Evolutionary conservation across 768 basidiomycete species (phyloP), one percentile per base, ranked within the genome.

Genomic region (Albatrellus ellisii): DNA sequence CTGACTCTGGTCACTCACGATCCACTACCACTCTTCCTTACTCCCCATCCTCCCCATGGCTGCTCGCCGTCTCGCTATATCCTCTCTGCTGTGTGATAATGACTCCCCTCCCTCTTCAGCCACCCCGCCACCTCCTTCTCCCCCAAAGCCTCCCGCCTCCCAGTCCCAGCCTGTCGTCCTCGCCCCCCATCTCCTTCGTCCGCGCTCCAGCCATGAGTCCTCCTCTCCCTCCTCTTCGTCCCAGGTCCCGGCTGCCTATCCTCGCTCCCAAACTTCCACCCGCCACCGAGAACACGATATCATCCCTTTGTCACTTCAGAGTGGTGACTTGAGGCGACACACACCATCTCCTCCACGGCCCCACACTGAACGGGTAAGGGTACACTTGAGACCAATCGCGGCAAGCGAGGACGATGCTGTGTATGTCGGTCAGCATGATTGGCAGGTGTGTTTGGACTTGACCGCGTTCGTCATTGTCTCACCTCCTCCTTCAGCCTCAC

Each of bases 11-110:
- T n/a, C n/a, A n/a, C n/a, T n/a, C 25, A 37, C 48, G 26, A 24
- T 41, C 35, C 11, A 36, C 42, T 20, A 5, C 14, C 10, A 10
- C 38, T n/a, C 22, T 25, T n/a, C 12, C 25, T 11, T 33, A 22
- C 15, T 26, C n/a, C 24, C n/a, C n/a, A n/a, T 41, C 26, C 26
- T 22, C 56, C 52, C 59, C 54, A 81, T 79, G 77, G 67, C 69
- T 36, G 74, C 78, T 21, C 68, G 80, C 41, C 69, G 82, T 39
- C 77, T 86, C 54, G 77, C 77, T 53, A 86, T 87, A 18, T 78
- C 80, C 11, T 81, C 79, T 6, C 72, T 86, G 28, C 70, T 85
- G 24, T 83, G 79, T 54, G 62, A 69, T 52, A 72, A 74, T 54
- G 60, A 66, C 47, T 53, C 48, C 12, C 32, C 36, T 7, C 44